Percentiles rank a stretch among this genome's conserved stretches.
Evolutionary conservation across 768 basidiomycete genomes (phyloP).

Genomic region (Pisolithus marmoratus): DNA sequence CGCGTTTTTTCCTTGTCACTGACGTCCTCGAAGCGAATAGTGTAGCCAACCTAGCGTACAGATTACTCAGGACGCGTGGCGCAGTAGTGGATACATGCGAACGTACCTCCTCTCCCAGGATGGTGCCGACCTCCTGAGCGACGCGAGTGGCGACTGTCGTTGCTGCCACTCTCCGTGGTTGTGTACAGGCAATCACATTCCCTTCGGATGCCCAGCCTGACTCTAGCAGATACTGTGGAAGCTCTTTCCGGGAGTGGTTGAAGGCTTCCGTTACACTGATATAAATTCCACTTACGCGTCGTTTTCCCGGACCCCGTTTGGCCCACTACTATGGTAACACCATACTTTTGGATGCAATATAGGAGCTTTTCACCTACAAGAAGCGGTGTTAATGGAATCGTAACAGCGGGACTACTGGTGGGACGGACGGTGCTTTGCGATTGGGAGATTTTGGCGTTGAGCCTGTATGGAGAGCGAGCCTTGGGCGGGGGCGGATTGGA

Average conservation of each 20-base stretch:
- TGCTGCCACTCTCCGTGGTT: slow-evolving; percentile 89
- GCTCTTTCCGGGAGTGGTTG: slow-evolving; percentile 46
- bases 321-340: slow-evolving; percentile 84
- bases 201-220: slow-evolving; percentile 87
- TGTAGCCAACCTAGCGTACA: slow-evolving; percentile 80
- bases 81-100: background rate
- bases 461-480: slow-evolving; percentile 58
- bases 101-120: slow-evolving; percentile 80
- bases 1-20: slow-evolving; percentile 79
- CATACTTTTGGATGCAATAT: slow-evolving; percentile 77
- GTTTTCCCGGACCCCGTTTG: slow-evolving; percentile 98
- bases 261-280: background rate
- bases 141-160: slow-evolving; percentile 91
- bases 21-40: slow-evolving; percentile 94
- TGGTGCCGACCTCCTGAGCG: slow-evolving; percentile 84
- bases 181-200: slow-evolving; percentile 86
- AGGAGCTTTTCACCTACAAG: slow-evolving; percentile 68
- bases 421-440: slow-evolving; percentile 77
- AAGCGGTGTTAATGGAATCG: background rate
- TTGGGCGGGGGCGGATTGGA: slow-evolving; percentile 57
- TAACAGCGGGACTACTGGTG: background rate
- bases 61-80: background rate
- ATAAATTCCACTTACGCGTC: slow-evolving; percentile 61
- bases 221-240: slow-evolving; percentile 93
- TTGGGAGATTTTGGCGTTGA: slow-evolving; percentile 81